These are phyloP conservation scores for Lactarius sp. DNA, from an alignment of 768 basidiomycete genomes.

Conservation along the genomic window DNA sequence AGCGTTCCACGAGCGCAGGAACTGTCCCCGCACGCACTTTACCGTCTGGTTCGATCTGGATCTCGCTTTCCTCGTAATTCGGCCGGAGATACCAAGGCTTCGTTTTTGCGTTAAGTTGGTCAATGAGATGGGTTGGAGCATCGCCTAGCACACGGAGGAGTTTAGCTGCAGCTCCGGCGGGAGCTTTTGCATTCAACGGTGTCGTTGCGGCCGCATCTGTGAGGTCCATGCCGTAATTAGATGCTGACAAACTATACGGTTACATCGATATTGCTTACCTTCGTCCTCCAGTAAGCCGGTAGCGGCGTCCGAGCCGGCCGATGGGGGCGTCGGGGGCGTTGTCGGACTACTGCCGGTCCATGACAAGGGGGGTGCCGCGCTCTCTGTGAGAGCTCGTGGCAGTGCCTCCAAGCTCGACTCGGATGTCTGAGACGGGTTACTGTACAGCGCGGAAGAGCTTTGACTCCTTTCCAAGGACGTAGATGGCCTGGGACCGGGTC, in stretches of 20 bases:
- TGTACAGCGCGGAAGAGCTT: slow-evolving; percentile 28
- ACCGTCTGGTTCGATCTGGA: slow-evolving; percentile 81
- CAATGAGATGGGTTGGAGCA: slow-evolving; percentile 41
- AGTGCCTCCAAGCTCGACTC: slow-evolving; percentile 30
- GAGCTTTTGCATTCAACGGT: slow-evolving; percentile 28
- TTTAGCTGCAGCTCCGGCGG: slow-evolving; percentile 42
- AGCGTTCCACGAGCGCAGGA: slow-evolving; percentile 76
- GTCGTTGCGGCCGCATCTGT: not conserved
- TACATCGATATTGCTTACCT: slow-evolving; percentile 13
- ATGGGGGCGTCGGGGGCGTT: slow-evolving; percentile 4
- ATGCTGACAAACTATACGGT: not conserved
- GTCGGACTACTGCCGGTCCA: slow-evolving; percentile 4
- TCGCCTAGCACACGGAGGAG: slow-evolving; percentile 65
- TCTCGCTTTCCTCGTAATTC: slow-evolving; percentile 73
- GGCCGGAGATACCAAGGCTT: slow-evolving; percentile 84
- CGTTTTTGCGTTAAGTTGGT: slow-evolving; percentile 37
- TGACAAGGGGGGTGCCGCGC: slow-evolving; percentile 14
- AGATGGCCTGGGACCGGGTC: slow-evolving; percentile 27
- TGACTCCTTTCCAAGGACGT: slow-evolving; percentile 7
- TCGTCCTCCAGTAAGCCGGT: slow-evolving; percentile 26
- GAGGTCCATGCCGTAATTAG: not conserved
- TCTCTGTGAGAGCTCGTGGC: slow-evolving; percentile 14
- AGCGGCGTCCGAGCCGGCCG: slow-evolving; percentile 17
- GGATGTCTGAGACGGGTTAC: slow-evolving; percentile 28
- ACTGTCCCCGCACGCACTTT: slow-evolving; percentile 84